Percentiles rank a stretch among this genome's conserved stretches.
Evolutionary conservation across 208 protist genomes (phyloP).

Genomic region (Kentomonas sorsogonicus): DNA sequence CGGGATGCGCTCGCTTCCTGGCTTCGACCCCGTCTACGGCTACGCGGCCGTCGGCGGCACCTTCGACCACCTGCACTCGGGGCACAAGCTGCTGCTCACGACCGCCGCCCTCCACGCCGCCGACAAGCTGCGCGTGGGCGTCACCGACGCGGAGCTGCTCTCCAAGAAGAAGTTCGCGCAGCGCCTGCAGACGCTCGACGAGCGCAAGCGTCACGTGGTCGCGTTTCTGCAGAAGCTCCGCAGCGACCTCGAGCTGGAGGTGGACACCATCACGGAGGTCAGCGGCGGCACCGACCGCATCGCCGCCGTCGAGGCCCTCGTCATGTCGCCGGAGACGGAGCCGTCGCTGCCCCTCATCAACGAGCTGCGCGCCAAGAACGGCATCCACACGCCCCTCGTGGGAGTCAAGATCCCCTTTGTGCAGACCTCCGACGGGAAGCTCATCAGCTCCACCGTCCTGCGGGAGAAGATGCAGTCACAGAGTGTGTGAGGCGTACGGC

Average conservation of each 20-base stretch:
- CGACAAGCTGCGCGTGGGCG: conserved; percentile 59
- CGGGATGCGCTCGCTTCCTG: conserved; percentile 7
- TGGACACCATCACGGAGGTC: conserved; percentile 57
- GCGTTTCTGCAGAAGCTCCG: conserved; percentile 53
- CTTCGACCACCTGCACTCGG: conserved; percentile 86
- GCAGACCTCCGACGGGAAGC: conserved; percentile 18
- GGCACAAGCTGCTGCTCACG: conserved; percentile 85
- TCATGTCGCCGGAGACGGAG: conserved; percentile 77
- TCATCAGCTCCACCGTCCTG: conserved; percentile 70
- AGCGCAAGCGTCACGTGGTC: conserved; percentile 35
- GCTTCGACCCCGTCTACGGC: conserved; percentile 55
- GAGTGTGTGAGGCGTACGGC: no score
- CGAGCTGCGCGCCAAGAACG: conserved; percentile 39
- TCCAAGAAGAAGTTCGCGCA: conserved; percentile 59
- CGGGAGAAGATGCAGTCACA: conserved; percentile 19
- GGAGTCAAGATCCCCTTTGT: conserved; percentile 65
- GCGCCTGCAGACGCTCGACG: conserved; percentile 61
- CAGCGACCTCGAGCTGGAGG: conserved; percentile 47
- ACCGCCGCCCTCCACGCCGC: conserved; percentile 57
- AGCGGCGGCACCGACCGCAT: conserved; percentile 71
- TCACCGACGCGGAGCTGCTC: conserved; percentile 57
- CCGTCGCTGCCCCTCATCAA: conserved; percentile 55
- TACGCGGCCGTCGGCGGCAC: conserved; percentile 87
- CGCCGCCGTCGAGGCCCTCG: conserved; percentile 55
- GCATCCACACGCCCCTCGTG: conserved; percentile 37